phyloP scores from a whole-genome alignment of 805 yeast genomes.

The Sugiyamaella marilandica region DNA sequence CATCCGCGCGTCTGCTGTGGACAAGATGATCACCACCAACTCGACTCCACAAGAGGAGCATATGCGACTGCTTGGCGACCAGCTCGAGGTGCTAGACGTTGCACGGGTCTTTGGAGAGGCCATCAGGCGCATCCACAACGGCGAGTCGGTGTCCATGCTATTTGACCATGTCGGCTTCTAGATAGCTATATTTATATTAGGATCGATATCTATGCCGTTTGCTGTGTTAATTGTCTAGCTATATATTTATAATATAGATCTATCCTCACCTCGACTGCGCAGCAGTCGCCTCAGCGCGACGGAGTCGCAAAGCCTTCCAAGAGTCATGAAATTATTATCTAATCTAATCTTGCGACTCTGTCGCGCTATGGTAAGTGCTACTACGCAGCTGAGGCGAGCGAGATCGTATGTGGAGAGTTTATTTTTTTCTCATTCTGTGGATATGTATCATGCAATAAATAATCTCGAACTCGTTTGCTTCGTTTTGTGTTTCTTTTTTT shows the following conservation, averaged over 20 bases:
- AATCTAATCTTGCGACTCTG: too few species aligned
- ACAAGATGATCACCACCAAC: slow-evolving; percentile 82
- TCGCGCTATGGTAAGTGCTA: too few species aligned
- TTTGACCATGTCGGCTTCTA: slow-evolving; percentile 61
- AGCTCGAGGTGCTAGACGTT: slow-evolving; percentile 80
- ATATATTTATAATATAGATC: neutral
- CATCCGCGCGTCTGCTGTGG: slow-evolving; percentile 63
- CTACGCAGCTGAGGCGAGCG: too few species aligned
- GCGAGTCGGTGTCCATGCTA: slow-evolving; percentile 90
- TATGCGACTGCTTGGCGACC: slow-evolving; percentile 47
- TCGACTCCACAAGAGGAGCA: slow-evolving; percentile 80
- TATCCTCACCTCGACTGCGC: neutral
- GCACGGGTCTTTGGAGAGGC: slow-evolving; percentile 89
- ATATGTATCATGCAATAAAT: neutral
- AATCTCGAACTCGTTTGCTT: neutral
- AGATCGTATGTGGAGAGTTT: too few species aligned
- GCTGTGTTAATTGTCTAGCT: neutral
- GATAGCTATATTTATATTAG: neutral
- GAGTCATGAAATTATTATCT: too few species aligned
- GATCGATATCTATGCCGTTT: too few species aligned
- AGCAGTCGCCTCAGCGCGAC: too few species aligned
- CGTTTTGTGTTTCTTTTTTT: neutral
- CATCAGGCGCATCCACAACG: slow-evolving; percentile 91
- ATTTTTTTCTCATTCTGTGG: too few species aligned
- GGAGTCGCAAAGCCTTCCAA: too few species aligned